A percentile compares a stretch with the other conserved stretches of the same genome.
Conservation (phyloP, 2,329 filamentous ascomycete species). For the Xylaria sp. region DNA sequence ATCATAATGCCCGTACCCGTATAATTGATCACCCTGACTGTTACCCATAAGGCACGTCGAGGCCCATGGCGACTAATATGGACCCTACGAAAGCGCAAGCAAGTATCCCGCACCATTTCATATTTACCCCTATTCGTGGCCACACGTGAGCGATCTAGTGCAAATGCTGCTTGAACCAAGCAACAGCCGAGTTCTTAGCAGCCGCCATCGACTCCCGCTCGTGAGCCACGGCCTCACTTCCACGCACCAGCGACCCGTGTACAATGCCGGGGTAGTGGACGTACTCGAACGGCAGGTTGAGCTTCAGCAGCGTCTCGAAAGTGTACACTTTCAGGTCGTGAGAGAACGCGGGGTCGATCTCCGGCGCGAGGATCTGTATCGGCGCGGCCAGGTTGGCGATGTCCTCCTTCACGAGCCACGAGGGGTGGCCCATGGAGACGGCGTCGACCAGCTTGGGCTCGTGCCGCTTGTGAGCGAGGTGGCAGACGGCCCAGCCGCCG, state of each 20-base stretch:
- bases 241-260: conserved; percentile 53
- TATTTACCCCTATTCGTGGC: neutral
- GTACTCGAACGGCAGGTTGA: conserved; percentile 53
- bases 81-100: neutral
- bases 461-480: conserved; percentile 44
- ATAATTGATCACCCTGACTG: too few species aligned
- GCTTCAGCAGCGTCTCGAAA: conserved; percentile 46
- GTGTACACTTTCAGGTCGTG: conserved; percentile 53
- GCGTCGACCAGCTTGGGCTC: conserved; percentile 48
- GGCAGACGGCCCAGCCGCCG: conserved; percentile 53
- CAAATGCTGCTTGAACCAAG: conserved; percentile 48
- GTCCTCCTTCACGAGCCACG: conserved; percentile 48
- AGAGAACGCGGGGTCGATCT: conserved; percentile 51
- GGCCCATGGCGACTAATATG: neutral
- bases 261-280: conserved; percentile 55
- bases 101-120: neutral
- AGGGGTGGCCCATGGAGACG: conserved; percentile 50
- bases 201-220: conserved; percentile 53
- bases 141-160: neutral
- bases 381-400: conserved; percentile 52
- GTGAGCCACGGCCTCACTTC: conserved; percentile 44
- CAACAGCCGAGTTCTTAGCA: conserved; percentile 54
- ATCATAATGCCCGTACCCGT: too few species aligned
- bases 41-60: too few species aligned
- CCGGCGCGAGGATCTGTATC: conserved; percentile 47